A percentile compares a stretch with the other conserved stretches of the same genome.
These are phyloP conservation scores for Fusarium newnesense DNA, from an alignment of 2,329 filamentous ascomycete genomes.

Conservation along the genomic window DNA sequence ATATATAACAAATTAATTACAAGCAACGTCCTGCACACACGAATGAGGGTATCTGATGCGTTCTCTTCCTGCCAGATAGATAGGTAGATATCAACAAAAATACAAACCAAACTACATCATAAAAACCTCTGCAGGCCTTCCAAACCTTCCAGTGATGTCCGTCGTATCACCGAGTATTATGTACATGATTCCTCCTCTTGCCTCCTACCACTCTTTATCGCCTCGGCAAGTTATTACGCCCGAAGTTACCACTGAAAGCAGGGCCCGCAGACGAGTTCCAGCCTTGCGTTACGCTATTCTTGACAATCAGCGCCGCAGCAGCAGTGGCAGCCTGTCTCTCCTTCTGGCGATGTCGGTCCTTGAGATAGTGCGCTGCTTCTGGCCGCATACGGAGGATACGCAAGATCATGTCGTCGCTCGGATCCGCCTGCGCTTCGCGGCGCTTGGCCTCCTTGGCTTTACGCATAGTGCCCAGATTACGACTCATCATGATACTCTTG, in stretches of 20 bases:
- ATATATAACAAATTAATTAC: conserved; percentile 27
- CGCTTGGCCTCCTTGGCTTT: conserved; percentile 96
- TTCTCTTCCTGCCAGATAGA: conserved; percentile 39
- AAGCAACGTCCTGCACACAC: conserved; percentile 35
- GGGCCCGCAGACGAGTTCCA: conserved; percentile 56
- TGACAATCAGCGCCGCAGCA: conserved; percentile 92
- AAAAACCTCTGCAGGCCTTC: background rate
- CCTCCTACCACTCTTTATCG: conserved; percentile 50
- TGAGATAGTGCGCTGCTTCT: conserved; percentile 87
- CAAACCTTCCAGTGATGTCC: background rate
- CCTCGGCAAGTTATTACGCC: conserved; percentile 58
- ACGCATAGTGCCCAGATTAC: conserved; percentile 95
- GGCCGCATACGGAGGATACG: conserved; percentile 94
- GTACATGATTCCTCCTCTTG: conserved; percentile 15
- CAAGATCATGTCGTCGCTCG: conserved; percentile 97
- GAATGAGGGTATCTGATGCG: conserved; percentile 47
- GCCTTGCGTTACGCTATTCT: conserved; percentile 79
- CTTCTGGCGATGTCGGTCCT: conserved; percentile 91
- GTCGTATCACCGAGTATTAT: background rate
- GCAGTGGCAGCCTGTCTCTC: conserved; percentile 90
- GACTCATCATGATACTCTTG: conserved; percentile 90
- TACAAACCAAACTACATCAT: conserved; percentile 18
- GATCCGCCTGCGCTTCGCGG: conserved; percentile 94
- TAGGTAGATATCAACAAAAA: conserved; percentile 33
- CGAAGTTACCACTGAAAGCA: conserved; percentile 53